Percentiles rank a stretch among this genome's conserved stretches.
These are phyloP conservation scores for Neoascochyta sp. DNA, from an alignment of 2,329 filamentous ascomycete species.

Conservation along the genomic window DNA sequence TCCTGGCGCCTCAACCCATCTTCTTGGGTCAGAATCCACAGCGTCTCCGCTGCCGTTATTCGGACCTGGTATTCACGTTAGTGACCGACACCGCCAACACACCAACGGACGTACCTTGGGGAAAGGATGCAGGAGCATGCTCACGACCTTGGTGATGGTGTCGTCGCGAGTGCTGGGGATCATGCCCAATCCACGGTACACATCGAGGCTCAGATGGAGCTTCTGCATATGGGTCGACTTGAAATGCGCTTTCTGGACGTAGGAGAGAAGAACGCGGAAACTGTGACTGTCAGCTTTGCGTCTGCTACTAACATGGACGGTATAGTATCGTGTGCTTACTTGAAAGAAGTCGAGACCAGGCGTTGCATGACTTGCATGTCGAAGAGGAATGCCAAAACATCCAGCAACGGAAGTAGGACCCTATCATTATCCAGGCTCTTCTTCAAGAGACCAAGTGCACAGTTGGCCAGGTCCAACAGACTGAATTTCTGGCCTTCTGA, in stretches of 20 bases:
- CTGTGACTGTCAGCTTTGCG: constrained; percentile 20
- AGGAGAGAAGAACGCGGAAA: constrained; percentile 61
- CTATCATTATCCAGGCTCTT: constrained; percentile 56
- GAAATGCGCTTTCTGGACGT: constrained; percentile 74
- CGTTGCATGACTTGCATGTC: constrained; percentile 45
- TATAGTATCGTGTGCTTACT: too few relatives aligned
- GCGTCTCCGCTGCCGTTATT: constrained; percentile 41
- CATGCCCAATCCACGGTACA: constrained; percentile 69
- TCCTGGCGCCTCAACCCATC: constrained; percentile 35
- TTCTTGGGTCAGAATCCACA: constrained; percentile 39
- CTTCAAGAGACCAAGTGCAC: constrained; percentile 29
- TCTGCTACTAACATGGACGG: too few relatives aligned
- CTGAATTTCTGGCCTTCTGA: constrained; percentile 12
- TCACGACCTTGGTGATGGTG: constrained; percentile 65
- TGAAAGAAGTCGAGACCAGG: constrained; percentile 50
- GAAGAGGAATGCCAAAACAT: constrained; percentile 69
- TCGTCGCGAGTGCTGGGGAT: constrained; percentile 50
- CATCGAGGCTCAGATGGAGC: constrained; percentile 72
- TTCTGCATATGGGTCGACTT: constrained; percentile 80
- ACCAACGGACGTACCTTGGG: constrained; percentile 56
- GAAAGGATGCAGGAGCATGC: constrained; percentile 77
- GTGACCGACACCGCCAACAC: neutral
- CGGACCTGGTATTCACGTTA: constrained; percentile 19
- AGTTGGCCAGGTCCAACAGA: constrained; percentile 22
- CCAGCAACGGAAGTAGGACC: constrained; percentile 69